These are phyloP conservation scores for Pichia sorboxylosa DNA, from an alignment of 1,139 yeast genomes.

Conservation along the genomic window DNA sequence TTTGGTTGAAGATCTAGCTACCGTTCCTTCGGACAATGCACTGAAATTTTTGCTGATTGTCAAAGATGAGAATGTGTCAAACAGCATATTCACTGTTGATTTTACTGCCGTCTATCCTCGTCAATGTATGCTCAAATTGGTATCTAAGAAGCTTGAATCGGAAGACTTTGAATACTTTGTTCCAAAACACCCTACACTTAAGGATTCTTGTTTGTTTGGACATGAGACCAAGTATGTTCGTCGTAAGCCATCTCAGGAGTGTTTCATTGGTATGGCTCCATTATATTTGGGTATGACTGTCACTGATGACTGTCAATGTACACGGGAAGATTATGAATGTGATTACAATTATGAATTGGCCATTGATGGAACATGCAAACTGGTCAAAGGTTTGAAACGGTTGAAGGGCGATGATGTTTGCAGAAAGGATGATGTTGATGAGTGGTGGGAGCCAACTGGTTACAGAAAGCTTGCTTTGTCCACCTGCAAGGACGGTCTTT, in stretches of 20 bases:
- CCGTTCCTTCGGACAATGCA: constrained; percentile 85
- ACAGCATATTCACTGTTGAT: constrained; percentile 47
- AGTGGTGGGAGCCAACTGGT: constrained; percentile 72
- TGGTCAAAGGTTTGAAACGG: constrained; percentile 62
- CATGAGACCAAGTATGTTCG: constrained; percentile 72
- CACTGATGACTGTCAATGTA: constrained; percentile 65
- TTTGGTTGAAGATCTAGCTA: constrained; percentile 60
- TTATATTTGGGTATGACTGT: constrained; percentile 49
- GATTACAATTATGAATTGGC: constrained; percentile 72
- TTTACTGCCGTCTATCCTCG: constrained; percentile 53
- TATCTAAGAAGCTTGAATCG: constrained; percentile 32
- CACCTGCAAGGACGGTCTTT: constrained; percentile 63
- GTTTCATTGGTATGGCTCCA: constrained; percentile 76
- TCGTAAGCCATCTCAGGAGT: constrained; percentile 50
- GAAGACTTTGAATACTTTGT: constrained; percentile 79
- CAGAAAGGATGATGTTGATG: constrained; percentile 40
- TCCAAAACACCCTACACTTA: constrained; percentile 55
- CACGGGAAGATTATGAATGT: constrained; percentile 86
- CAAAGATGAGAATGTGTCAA: constrained; percentile 28
- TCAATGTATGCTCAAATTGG: constrained; percentile 61
- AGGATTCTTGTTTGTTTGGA: constrained; percentile 73
- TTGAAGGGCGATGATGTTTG: constrained; percentile 59
- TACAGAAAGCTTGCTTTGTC: constrained; percentile 65
- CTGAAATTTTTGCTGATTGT: constrained; percentile 53
- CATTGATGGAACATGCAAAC: constrained; percentile 73